phyloP scores from a whole-genome alignment of 2,329 filamentous ascomycete species.

The Trichoderma endophyticum region DNA sequence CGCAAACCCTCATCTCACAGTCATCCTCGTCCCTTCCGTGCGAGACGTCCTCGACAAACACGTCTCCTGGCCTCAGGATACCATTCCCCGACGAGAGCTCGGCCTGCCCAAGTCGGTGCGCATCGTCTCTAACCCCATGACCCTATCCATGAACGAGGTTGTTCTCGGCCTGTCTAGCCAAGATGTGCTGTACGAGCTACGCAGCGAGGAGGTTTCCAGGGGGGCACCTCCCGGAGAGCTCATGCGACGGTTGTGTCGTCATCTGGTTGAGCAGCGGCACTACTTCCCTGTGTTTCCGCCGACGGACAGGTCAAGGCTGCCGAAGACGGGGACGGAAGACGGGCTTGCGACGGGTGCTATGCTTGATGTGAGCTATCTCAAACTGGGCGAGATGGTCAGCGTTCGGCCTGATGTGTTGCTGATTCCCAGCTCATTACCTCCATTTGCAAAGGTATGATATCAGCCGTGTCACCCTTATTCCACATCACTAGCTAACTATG shows the following conservation, averaged over 20 bases:
- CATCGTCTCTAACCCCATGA: slow-evolving; percentile 87
- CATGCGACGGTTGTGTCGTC: slow-evolving; percentile 67
- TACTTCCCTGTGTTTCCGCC: slow-evolving; percentile 90
- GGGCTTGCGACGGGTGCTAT: slow-evolving; percentile 68
- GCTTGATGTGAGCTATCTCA: slow-evolving; percentile 79
- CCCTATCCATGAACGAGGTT: slow-evolving; percentile 81
- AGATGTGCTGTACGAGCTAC: slow-evolving; percentile 78
- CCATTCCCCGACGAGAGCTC: slow-evolving; percentile 65
- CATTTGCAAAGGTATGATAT: slow-evolving; percentile 77
- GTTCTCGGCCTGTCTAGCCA: slow-evolving; percentile 78
- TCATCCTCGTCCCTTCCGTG: slow-evolving; percentile 78
- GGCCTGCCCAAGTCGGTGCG: slow-evolving; percentile 73
- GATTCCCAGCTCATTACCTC: slow-evolving; percentile 75
- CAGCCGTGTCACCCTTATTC: too few relatives aligned
- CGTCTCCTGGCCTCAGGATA: slow-evolving; percentile 74
- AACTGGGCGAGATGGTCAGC: slow-evolving; percentile 86
- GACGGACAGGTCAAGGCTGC: slow-evolving; percentile 62
- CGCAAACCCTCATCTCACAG: slow-evolving; percentile 71
- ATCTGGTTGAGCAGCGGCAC: slow-evolving; percentile 84
- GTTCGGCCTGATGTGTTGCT: slow-evolving; percentile 82
- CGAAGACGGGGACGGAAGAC: slow-evolving; percentile 59
- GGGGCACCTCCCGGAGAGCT: slow-evolving; percentile 45
- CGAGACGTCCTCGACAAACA: slow-evolving; percentile 79
- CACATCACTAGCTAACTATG: slow-evolving; percentile 17
- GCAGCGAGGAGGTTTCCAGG: slow-evolving; percentile 61